Evolutionary conservation across 352 stramenopile genomes (phyloP).

Genomic region (Albugo candida): DNA sequence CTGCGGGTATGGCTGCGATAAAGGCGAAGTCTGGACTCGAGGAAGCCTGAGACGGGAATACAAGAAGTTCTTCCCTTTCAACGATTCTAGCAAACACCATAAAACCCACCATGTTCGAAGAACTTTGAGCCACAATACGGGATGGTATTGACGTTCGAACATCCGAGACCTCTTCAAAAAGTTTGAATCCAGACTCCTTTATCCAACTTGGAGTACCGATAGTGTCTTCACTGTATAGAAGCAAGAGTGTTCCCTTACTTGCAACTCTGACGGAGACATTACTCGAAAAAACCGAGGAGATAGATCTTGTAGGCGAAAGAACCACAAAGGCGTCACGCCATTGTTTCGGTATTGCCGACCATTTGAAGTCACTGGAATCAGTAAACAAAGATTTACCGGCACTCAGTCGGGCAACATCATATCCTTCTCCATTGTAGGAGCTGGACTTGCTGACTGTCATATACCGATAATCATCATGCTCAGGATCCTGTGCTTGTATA

Average conservation of each 20-base stretch:
- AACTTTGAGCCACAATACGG: too few species aligned
- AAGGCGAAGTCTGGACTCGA: too few species aligned
- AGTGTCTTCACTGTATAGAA: slow-evolving; percentile 9
- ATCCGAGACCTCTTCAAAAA: too few species aligned
- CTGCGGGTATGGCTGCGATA: too few species aligned
- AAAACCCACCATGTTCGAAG: too few species aligned
- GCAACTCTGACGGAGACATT: slow-evolving; percentile 7
- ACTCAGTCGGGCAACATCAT: neutral
- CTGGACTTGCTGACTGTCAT: slow-evolving; percentile 3
- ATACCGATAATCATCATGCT: slow-evolving; percentile 9
- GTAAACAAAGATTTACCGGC: slow-evolving; percentile 5
- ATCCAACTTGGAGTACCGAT: slow-evolving; percentile 7
- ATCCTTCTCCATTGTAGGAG: neutral
- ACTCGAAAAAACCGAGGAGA: neutral
- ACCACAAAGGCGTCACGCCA: slow-evolving; percentile 5
- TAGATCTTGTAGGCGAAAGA: neutral
- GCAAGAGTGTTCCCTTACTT: slow-evolving; percentile 9
- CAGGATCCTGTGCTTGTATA: slow-evolving; percentile 7
- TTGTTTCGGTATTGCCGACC: slow-evolving; percentile 4
- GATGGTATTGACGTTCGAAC: too few species aligned
- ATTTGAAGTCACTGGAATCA: slow-evolving; percentile 1
- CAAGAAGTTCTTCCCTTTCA: too few species aligned
- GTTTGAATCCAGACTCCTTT: slow-evolving; percentile 1
- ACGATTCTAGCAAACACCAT: too few species aligned
- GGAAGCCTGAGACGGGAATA: too few species aligned